Evolutionary conservation across 2,329 filamentous ascomycete species (phyloP).

Genomic region (Decorospora gaudefroyi): DNA sequence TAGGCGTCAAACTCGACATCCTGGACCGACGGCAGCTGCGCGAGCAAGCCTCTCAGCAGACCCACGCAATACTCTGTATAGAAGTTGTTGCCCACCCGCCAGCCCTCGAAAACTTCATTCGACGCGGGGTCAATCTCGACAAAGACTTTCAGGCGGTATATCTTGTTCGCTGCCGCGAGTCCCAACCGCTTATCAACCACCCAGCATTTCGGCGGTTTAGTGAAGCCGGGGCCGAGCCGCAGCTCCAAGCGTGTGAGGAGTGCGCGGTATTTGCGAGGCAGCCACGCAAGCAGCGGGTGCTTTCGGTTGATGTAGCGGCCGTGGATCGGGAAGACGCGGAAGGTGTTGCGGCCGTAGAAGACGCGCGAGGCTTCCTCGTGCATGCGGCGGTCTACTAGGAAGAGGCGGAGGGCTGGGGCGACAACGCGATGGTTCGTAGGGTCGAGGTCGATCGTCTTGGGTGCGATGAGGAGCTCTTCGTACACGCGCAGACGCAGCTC

Average conservation of each 20-base stretch:
- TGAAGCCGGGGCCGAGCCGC: conserved; percentile 74
- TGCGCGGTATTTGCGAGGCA: conserved; percentile 64
- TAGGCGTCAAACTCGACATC: conserved; percentile 72
- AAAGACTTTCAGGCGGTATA: conserved; percentile 67
- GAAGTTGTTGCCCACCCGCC: conserved; percentile 67
- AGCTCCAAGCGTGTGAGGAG: conserved; percentile 68
- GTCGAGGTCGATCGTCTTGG: conserved; percentile 67
- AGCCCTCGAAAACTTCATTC: conserved; percentile 68
- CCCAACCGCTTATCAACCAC: conserved; percentile 68
- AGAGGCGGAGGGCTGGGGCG: conserved; percentile 65
- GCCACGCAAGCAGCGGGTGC: conserved; percentile 68
- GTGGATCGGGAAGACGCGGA: conserved; percentile 59
- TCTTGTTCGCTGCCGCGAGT: conserved; percentile 63
- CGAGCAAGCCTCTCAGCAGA: conserved; percentile 62
- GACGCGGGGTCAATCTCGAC: conserved; percentile 72
- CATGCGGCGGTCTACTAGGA: conserved; percentile 62
- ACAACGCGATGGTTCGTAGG: conserved; percentile 67
- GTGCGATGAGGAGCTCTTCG: conserved; percentile 54
- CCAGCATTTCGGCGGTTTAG: conserved; percentile 70
- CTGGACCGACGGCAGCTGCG: conserved; percentile 60
- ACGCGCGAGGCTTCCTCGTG: conserved; percentile 57
- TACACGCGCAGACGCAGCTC: conserved; percentile 59
- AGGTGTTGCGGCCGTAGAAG: conserved; percentile 59
- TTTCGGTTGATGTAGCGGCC: conserved; percentile 71
- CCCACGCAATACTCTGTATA: conserved; percentile 69